phyloP scores from a whole-genome alignment of 768 basidiomycete genomes.

The Rhizopogon salebrosus region DNA sequence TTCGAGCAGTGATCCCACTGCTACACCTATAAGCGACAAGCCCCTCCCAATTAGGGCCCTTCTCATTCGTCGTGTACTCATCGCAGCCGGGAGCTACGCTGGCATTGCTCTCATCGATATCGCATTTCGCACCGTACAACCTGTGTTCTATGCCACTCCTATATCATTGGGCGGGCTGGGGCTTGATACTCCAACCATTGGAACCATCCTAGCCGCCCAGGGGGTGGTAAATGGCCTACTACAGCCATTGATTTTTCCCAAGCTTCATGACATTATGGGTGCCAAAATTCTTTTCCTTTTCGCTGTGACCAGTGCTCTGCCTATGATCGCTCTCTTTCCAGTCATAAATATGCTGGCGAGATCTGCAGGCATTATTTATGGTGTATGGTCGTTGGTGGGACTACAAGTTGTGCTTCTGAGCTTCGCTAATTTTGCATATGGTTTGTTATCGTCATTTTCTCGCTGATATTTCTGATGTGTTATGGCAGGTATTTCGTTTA shows the following conservation, averaged over 20 bases:
- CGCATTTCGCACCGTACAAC: conserved; percentile 40
- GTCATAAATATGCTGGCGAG: conserved; percentile 32
- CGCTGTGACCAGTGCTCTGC: conserved; percentile 45
- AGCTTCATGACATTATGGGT: conserved; percentile 46
- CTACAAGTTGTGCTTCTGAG: conserved; percentile 44
- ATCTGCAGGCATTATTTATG: neutral
- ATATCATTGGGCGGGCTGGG: conserved; percentile 8
- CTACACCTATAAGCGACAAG: neutral
- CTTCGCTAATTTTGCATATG: conserved; percentile 27
- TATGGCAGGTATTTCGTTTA: conserved; percentile 56
- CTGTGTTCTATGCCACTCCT: conserved; percentile 19
- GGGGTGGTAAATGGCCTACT: conserved; percentile 32
- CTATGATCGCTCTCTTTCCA: conserved; percentile 42
- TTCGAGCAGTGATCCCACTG: neutral
- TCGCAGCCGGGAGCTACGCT: conserved; percentile 56
- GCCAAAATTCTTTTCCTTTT: conserved; percentile 50
- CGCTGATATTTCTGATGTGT: neutral
- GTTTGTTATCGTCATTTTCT: neutral
- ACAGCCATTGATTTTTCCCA: conserved; percentile 58
- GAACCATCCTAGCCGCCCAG: conserved; percentile 9
- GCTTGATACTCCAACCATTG: conserved; percentile 13
- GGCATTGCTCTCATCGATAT: conserved; percentile 58
- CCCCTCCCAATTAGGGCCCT: conserved; percentile 42
- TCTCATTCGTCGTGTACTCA: conserved; percentile 43
- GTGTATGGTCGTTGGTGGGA: conserved; percentile 46